phyloP scores from a whole-genome alignment of 352 stramenopile genomes.

The Phytophthora sojae region DNA sequence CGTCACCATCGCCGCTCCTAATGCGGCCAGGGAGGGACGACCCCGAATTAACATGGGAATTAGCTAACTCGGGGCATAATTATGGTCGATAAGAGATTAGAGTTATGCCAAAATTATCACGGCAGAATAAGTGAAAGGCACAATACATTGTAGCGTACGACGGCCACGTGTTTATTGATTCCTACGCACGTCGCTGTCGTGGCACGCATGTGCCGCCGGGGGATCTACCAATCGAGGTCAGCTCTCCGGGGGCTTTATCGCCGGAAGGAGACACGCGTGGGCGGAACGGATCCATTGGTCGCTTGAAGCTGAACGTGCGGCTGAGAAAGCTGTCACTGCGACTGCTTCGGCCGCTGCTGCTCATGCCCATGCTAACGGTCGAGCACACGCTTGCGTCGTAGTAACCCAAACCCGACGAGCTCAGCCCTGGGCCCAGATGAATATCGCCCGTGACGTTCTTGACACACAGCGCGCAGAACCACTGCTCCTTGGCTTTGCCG shows the following conservation, averaged over 20 bases:
- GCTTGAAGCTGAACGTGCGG: constrained; percentile 34
- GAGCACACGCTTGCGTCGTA: constrained; percentile 23
- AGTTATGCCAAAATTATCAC: no score
- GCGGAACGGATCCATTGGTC: constrained; percentile 26
- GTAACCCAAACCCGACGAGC: neutral
- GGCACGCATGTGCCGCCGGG: constrained; percentile 7
- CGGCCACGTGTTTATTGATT: constrained; percentile 21
- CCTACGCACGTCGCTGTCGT: constrained; percentile 2
- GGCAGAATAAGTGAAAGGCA: no score
- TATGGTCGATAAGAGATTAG: no score
- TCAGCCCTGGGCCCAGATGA: constrained; percentile 1
- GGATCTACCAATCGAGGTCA: constrained; percentile 32
- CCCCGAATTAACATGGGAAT: no score
- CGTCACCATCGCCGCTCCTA: no score
- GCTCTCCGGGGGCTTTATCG: constrained; percentile 25
- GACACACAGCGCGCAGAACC: constrained; percentile 48
- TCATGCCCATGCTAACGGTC: constrained; percentile 23
- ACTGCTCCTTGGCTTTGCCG: constrained; percentile 23
- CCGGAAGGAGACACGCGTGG: constrained; percentile 29
- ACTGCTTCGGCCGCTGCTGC: constrained; percentile 28
- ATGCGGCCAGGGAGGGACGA: no score
- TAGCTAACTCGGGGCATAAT: no score
- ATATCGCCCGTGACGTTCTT: constrained; percentile 28
- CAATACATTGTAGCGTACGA: no score
- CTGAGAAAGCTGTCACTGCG: constrained; percentile 31